Percentiles rank a stretch among this genome's conserved stretches.
phyloP scores from a whole-genome alignment of 2,329 filamentous ascomycete genomes.

The Scedosporium minutisporum region DNA sequence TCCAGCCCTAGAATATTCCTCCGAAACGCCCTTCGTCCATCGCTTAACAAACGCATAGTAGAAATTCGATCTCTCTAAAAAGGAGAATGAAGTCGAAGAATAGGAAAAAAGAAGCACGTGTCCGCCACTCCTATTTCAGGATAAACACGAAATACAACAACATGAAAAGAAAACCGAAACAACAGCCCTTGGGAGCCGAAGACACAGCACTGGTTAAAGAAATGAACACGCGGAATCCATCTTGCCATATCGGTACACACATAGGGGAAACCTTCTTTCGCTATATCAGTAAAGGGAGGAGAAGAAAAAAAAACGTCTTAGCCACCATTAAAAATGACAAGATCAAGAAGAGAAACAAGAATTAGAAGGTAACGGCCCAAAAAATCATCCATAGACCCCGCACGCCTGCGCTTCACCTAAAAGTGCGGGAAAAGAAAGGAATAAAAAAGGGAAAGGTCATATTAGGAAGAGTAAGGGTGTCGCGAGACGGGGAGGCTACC shows the following conservation, averaged over 20 bases:
- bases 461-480: not conserved
- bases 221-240: not conserved
- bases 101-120: not conserved
- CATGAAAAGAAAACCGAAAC: not conserved
- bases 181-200: not conserved
- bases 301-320: not conserved
- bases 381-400: not conserved
- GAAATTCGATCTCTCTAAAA: not conserved
- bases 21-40: not conserved
- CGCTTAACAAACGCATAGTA: not conserved
- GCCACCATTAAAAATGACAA: not conserved
- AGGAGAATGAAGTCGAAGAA: not conserved
- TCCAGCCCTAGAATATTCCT: not conserved
- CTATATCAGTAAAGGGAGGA: not conserved
- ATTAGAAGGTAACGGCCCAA: not conserved
- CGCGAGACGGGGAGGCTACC: not conserved
- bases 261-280: not conserved
- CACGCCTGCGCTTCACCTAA: not conserved
- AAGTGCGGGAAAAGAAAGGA: not conserved
- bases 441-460: not conserved
- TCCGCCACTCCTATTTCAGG: too few species aligned
- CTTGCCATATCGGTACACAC: not conserved
- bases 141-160: not conserved
- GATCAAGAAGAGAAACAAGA: constrained; percentile 1
- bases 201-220: not conserved